Base-by-base conservation (phyloP, 2,329 filamentous ascomycete genomes). In the Aspergillus sclerotialis region DNA sequence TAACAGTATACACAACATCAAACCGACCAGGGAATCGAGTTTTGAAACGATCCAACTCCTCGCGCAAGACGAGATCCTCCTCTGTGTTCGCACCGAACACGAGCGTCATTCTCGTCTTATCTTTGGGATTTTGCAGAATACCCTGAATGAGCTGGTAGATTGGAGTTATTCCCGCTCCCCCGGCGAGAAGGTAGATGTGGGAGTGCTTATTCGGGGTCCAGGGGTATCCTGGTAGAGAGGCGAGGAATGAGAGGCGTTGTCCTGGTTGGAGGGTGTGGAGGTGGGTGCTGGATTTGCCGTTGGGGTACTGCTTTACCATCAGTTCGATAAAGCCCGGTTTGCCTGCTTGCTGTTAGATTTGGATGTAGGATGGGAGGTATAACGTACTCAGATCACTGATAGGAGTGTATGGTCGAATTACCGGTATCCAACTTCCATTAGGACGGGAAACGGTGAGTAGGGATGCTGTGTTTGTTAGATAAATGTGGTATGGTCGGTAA, bases 141-240 rank as follows among this genome's bases (percentile, higher is more conserved):
- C 75, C 75, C 31, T 69, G 72, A 2, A 73, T 66, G 2, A 84
- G 69, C 52, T 82, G 78, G 52, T 76, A 84, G 44, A 81, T 71
- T 0, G 82, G 82, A 0, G 81, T 85, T 43, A 87, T 83, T 12
- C 82, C 82, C 0, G 79, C 80, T 9, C 82, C 82, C 28, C 82
- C 82, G 1, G 82, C 82, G 28, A 86, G 73, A 25, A 84, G 66
- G 3, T 75, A 72, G n/a, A 86, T 57, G 41, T 74, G 68, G 57
- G 65, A 52, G 62, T 60, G 49, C 33, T 58, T 46, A 35, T 65
- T 65, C 17, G 72, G 61, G 14, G 63, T 69, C 72, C 75, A 82
- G 21, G 58, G 48, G 52, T 73, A 73, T 16, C 69, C 73, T 12
- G 65, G 67, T 4, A 84, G 58, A 4, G 73, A 64, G 0, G 67